Evolutionary conservation across 441 rosid species (phyloP).

Genomic region (Erodium trifolium): DNA sequence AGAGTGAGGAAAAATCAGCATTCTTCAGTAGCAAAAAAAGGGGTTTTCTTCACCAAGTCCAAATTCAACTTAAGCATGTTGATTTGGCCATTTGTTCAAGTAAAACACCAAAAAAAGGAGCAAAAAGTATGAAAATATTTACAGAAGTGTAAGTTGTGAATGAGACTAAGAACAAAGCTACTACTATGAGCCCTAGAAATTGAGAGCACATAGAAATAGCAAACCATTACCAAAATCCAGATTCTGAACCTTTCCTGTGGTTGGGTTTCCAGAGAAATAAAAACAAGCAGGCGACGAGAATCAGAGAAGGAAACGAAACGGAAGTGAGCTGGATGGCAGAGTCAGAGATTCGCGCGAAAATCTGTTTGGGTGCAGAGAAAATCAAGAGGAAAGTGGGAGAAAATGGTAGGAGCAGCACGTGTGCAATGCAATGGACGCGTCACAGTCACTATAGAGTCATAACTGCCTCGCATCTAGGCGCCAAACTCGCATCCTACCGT

Average conservation of each 20-base stretch:
- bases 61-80: neutral
- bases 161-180: neutral
- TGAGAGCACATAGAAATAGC: neutral
- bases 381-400: neutral
- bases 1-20: neutral
- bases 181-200: neutral
- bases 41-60: neutral
- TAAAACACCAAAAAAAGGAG: neutral
- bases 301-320: neutral
- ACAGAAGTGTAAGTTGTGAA: neutral
- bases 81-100: neutral
- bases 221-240: neutral
- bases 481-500: neutral
- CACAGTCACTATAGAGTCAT: too few species aligned
- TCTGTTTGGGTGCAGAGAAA: neutral
- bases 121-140: neutral
- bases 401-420: neutral
- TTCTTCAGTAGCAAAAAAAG: neutral
- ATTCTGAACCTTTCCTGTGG: neutral
- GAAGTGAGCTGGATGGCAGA: neutral
- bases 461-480: neutral
- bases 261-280: neutral
- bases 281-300: neutral
- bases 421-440: too few species aligned
- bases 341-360: neutral